A percentile compares a stretch with the other conserved stretches of the same genome.
Evolutionary conservation across 176 grass and related monocot genomes (phyloP).

Genomic region (Raddia guianensis): DNA sequence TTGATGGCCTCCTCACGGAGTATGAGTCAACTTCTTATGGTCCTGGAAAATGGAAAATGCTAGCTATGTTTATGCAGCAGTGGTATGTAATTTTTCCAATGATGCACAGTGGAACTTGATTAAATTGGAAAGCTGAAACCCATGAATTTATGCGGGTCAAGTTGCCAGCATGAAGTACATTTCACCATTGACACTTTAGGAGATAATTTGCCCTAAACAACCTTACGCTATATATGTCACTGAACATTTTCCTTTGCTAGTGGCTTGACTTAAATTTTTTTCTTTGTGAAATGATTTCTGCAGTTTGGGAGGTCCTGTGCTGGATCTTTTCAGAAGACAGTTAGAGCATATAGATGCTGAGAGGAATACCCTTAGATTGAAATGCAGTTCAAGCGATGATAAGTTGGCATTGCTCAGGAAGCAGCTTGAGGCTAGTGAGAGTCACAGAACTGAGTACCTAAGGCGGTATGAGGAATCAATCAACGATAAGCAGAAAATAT

Average conservation of each 20-base stretch:
- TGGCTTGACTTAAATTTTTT: slow-evolving; percentile 23
- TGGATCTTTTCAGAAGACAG: slow-evolving; percentile 87
- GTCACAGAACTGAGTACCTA: slow-evolving; percentile 79
- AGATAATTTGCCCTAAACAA: not conserved
- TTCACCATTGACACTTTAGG: not conserved
- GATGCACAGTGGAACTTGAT: not conserved
- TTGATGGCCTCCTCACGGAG: slow-evolving; percentile 66
- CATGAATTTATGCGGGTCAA: not conserved
- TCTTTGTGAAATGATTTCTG: slow-evolving; percentile 33
- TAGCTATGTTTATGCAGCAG: slow-evolving; percentile 76
- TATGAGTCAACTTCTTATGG: slow-evolving; percentile 83
- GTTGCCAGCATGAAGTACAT: not conserved
- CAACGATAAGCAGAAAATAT: slow-evolving; percentile 93
- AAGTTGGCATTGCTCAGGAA: slow-evolving; percentile 76
- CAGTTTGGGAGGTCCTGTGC: slow-evolving; percentile 78
- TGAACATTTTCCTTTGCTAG: slow-evolving; percentile 23
- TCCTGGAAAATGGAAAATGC: slow-evolving; percentile 79
- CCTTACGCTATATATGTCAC: not conserved
- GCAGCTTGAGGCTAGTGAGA: slow-evolving; percentile 87
- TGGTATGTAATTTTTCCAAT: slow-evolving; percentile 52
- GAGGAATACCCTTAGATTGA: slow-evolving; percentile 71
- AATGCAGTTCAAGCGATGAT: slow-evolving; percentile 88
- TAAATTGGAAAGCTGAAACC: not conserved
- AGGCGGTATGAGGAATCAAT: slow-evolving; percentile 86
- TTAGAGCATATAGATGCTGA: slow-evolving; percentile 78